Evolutionary conservation across 257 asterid genomes (phyloP).

Genomic region (Capsicum pubescens): DNA sequence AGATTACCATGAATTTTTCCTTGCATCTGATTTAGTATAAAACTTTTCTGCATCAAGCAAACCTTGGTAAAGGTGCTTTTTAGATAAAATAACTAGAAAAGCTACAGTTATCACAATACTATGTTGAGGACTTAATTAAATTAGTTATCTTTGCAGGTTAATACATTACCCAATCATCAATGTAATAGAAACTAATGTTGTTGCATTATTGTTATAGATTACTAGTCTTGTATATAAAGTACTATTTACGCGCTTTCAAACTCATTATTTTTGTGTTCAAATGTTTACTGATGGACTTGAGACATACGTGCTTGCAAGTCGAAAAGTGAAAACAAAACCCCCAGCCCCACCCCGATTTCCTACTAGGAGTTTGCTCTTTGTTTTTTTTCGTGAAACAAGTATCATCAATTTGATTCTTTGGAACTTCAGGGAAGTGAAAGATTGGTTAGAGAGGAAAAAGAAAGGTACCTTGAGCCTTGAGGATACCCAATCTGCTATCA

Average conservation of each 20-base stretch:
- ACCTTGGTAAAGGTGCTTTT: slow-evolving; percentile 12
- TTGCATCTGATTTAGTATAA: not conserved
- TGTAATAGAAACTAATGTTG: not conserved
- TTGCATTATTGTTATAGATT: not conserved
- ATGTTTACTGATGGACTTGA: too few species aligned
- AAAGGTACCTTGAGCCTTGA: too few species aligned
- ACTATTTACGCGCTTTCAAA: not conserved
- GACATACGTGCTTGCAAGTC: too few species aligned
- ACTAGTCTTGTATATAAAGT: not conserved
- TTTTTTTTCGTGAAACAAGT: not conserved
- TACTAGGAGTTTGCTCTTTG: not conserved
- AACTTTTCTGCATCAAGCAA: not conserved
- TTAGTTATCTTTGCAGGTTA: not conserved
- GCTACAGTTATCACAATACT: not conserved
- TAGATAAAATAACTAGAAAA: slow-evolving; percentile 2
- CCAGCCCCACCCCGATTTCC: too few species aligned
- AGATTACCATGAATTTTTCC: not conserved
- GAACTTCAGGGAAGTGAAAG: too few species aligned
- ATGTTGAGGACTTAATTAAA: not conserved
- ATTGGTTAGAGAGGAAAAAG: too few species aligned
- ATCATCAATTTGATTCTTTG: too few species aligned
- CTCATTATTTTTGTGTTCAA: not conserved
- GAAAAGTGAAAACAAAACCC: too few species aligned
- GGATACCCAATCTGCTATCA: too few species aligned
- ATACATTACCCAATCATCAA: not conserved